A percentile compares a stretch with the other conserved stretches of the same genome.
Conservation (phyloP, 345 rosid genomes). For the Trapa bicornis region DNA sequence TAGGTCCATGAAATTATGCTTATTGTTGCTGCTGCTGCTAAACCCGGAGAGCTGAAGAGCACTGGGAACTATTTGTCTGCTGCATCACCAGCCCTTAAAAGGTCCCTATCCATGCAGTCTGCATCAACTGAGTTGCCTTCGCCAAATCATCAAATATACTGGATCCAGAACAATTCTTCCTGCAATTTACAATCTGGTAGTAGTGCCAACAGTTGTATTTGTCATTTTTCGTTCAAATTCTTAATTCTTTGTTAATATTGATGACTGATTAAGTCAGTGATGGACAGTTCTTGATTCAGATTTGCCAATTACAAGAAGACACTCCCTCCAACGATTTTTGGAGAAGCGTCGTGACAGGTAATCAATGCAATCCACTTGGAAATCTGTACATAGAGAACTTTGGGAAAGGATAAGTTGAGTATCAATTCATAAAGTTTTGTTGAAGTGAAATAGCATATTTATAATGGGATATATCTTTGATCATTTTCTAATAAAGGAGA, state of each 20-base stretch:
- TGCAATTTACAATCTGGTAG: slow-evolving; percentile 80
- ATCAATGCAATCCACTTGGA: background rate
- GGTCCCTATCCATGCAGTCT: slow-evolving; percentile 78
- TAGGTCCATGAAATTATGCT: slow-evolving; percentile 65
- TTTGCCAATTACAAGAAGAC: slow-evolving; percentile 76
- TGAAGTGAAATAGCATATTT: background rate
- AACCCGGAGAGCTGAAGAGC: slow-evolving; percentile 36
- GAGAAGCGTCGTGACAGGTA: slow-evolving; percentile 94
- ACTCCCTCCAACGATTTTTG: slow-evolving; percentile 80
- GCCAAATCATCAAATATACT: slow-evolving; percentile 30
- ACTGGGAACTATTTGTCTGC: slow-evolving; percentile 21
- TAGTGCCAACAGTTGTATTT: background rate
- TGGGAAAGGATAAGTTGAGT: background rate
- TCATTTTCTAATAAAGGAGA: background rate
- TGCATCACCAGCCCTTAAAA: slow-evolving; percentile 49
- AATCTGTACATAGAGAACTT: background rate
- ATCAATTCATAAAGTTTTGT: background rate
- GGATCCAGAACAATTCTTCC: slow-evolving; percentile 33
- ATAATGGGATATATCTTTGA: background rate
- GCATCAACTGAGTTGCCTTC: slow-evolving; percentile 47
- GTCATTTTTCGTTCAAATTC: background rate
- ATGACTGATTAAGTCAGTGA: slow-evolving; percentile 4
- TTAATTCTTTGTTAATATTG: background rate
- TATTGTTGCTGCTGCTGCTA: slow-evolving; percentile 47
- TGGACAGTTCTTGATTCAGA: slow-evolving; percentile 25